These are phyloP conservation scores for Dactylonectria macrodidyma DNA, from an alignment of 2,329 filamentous ascomycete species.

Conservation along the genomic window DNA sequence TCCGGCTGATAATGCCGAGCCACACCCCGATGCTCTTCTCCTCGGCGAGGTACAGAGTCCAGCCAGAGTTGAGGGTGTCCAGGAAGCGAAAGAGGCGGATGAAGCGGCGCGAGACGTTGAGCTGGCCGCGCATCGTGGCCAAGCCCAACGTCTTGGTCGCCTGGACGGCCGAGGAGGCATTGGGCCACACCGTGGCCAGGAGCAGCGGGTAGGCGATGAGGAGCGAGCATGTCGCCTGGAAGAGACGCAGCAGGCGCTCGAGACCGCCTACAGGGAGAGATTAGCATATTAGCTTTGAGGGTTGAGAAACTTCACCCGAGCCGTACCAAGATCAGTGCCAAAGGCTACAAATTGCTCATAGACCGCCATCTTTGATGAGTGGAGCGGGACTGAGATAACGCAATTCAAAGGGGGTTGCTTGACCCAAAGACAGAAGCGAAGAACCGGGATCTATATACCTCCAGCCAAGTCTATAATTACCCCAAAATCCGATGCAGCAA, in stretches of 20 bases:
- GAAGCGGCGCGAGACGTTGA: constrained; percentile 70
- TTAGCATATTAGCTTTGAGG: constrained; percentile 31
- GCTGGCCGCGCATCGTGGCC: constrained; percentile 54
- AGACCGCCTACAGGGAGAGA: constrained; percentile 64
- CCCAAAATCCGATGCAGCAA: background rate
- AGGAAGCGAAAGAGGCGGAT: constrained; percentile 80
- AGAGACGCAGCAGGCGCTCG: constrained; percentile 72
- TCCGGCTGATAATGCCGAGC: constrained; percentile 70
- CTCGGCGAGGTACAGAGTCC: constrained; percentile 55
- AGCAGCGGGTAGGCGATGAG: constrained; percentile 61
- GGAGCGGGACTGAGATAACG: background rate
- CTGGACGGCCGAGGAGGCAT: constrained; percentile 37
- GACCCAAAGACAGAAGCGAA: background rate
- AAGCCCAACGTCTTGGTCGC: constrained; percentile 53
- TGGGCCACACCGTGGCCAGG: constrained; percentile 52
- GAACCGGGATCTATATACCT: background rate
- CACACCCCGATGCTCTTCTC: constrained; percentile 54
- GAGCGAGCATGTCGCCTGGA: constrained; percentile 68
- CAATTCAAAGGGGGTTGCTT: background rate
- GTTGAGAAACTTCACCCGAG: constrained; percentile 22
- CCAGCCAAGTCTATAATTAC: constrained; percentile 7
- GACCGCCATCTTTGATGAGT: constrained; percentile 44
- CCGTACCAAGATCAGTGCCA: constrained; percentile 63
- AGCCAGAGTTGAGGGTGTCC: constrained; percentile 69
- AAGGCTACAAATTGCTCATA: constrained; percentile 59